Percentiles rank a stretch among this genome's conserved stretches.
Evolutionary conservation across 1,284 basidiomycete species (phyloP).

Genomic region (Mycena sp.): DNA sequence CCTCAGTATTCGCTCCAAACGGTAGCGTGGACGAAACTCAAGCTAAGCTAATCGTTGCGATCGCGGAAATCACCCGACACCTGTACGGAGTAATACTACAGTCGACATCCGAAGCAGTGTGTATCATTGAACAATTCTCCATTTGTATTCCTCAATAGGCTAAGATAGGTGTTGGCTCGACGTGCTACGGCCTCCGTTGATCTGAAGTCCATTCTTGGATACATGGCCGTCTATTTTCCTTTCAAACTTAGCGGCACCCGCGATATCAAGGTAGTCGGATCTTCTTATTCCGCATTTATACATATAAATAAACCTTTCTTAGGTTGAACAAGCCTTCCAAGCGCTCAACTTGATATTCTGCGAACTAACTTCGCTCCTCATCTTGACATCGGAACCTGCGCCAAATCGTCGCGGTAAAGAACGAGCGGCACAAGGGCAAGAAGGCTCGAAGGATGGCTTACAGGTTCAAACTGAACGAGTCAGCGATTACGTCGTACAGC

Average conservation of each 20-base stretch:
- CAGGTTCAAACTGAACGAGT: conserved; percentile 62
- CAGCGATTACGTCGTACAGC: conserved; percentile 73
- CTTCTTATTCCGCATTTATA: conserved; percentile 16
- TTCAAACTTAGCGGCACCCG: conserved; percentile 64
- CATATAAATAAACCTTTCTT: conserved; percentile 48
- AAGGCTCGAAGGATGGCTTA: conserved; percentile 35
- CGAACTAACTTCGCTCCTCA: conserved; percentile 74
- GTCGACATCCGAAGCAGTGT: conserved; percentile 30
- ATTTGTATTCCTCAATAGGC: background rate
- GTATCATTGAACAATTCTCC: background rate
- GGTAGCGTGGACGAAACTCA: conserved; percentile 65
- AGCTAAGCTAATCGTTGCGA: conserved; percentile 68
- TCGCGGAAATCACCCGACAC: conserved; percentile 68
- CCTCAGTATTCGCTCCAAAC: conserved; percentile 78
- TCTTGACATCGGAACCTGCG: conserved; percentile 51
- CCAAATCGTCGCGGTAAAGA: conserved; percentile 25
- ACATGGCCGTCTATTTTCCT: conserved; percentile 88
- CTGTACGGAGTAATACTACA: conserved; percentile 74
- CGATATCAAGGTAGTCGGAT: conserved; percentile 4
- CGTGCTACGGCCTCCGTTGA: conserved; percentile 47
- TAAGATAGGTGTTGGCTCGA: conserved; percentile 31
- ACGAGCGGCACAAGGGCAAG: conserved; percentile 14
- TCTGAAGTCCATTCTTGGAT: conserved; percentile 67
- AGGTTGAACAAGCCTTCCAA: conserved; percentile 58
- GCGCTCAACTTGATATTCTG: conserved; percentile 81